A percentile compares a stretch with the other conserved stretches of the same genome.
These are phyloP conservation scores for Zygosaccharomyces sapae DNA, from an alignment of 1,139 yeast species.

Conservation along the genomic window DNA sequence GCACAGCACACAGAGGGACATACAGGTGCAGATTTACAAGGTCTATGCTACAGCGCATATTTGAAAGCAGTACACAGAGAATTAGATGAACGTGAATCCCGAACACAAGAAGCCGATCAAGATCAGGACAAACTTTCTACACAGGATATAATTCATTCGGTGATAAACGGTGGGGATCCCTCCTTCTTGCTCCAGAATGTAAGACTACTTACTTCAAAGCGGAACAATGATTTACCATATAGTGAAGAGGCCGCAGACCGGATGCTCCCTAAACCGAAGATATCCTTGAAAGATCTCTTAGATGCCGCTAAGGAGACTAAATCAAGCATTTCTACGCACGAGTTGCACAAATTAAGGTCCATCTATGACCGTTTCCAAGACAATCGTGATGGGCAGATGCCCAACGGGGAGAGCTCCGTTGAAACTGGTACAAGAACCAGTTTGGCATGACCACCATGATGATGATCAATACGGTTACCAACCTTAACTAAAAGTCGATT, in stretches of 20 bases:
- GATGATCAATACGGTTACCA: background rate
- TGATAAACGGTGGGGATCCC: conserved; percentile 4
- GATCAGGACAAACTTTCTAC: background rate
- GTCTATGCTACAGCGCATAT: conserved; percentile 86
- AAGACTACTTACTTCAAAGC: background rate
- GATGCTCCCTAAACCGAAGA: conserved; percentile 33
- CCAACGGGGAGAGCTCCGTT: conserved; percentile 74
- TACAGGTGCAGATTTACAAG: conserved; percentile 95
- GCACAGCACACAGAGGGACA: conserved; percentile 68
- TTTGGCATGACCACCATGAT: conserved; percentile 35
- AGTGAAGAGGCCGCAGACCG: background rate
- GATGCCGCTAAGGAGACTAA: conserved; percentile 72
- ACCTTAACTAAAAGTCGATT: background rate
- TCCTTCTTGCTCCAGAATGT: background rate
- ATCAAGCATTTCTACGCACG: conserved; percentile 78
- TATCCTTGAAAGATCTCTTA: conserved; percentile 54
- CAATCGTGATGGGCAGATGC: conserved; percentile 85
- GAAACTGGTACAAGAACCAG: conserved; percentile 78
- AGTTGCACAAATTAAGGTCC: conserved; percentile 54
- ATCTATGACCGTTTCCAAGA: conserved; percentile 73
- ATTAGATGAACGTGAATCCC: conserved; percentile 40
- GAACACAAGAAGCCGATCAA: conserved; percentile 22
- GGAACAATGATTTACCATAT: background rate
- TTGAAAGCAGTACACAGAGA: conserved; percentile 83
- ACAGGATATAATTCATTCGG: background rate